Conservation (phyloP, 352 stramenopile genomes). For the Pythium monospermum region DNA sequence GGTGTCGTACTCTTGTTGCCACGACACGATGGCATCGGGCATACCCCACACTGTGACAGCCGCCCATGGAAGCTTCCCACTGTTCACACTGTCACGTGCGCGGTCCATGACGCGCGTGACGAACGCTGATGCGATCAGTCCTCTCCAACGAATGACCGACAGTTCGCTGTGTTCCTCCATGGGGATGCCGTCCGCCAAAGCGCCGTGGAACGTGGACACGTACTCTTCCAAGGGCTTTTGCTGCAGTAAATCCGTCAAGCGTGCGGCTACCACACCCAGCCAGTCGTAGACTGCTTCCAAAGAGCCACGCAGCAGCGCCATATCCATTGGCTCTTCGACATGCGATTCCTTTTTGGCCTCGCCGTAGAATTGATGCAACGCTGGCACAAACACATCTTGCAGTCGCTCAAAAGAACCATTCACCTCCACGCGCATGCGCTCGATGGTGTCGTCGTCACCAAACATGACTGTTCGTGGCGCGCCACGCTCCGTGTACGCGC, state of each 20-base stretch:
- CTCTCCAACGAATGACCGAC: constrained; percentile 65
- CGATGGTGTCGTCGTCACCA: constrained; percentile 54
- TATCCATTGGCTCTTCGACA: constrained; percentile 2
- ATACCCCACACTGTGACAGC: constrained; percentile 78
- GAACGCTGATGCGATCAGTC: constrained; percentile 58
- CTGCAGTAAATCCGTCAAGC: constrained; percentile 49
- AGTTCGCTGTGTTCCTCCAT: constrained; percentile 32
- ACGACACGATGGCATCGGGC: constrained; percentile 63
- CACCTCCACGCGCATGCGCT: constrained; percentile 58
- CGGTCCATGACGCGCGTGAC: constrained; percentile 48
- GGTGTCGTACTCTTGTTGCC: constrained; percentile 38
- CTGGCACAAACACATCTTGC: constrained; percentile 46
- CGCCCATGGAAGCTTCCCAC: constrained; percentile 51
- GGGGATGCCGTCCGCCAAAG: constrained; percentile 32
- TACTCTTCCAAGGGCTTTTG: constrained; percentile 58
- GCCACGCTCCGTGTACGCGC: constrained; percentile 63
- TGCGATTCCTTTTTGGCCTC: constrained; percentile 5
- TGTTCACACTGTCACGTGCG: constrained; percentile 39
- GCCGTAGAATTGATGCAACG: constrained; percentile 40
- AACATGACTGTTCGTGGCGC: constrained; percentile 62
- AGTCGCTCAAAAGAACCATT: constrained; percentile 40
- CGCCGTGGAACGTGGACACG: constrained; percentile 60
- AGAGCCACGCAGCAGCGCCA: constrained; percentile 21
- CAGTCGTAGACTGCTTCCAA: constrained; percentile 66
- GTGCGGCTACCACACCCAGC: constrained; percentile 64